Conservation (phyloP, 2,329 filamentous ascomycete genomes). For the Zymoseptoria crescenta region DNA sequence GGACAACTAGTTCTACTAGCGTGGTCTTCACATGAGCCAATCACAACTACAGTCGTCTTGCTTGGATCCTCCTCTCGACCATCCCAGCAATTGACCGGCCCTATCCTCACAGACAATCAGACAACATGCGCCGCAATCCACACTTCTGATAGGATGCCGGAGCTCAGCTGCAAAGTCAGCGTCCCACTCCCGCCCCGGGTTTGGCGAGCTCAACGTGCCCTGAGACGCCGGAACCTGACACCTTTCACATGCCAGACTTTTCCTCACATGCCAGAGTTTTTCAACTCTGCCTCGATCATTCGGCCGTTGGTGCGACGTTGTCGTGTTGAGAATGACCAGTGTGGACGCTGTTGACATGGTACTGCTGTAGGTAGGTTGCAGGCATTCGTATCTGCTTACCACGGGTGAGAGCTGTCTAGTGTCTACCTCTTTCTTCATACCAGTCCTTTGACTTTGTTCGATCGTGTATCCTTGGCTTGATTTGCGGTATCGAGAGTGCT, state of each 20-base stretch:
- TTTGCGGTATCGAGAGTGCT: too few species aligned
- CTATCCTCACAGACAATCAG: too few species aligned
- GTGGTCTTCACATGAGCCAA: too few species aligned
- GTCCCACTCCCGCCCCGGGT: background rate
- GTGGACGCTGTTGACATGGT: background rate
- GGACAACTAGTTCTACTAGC: too few species aligned
- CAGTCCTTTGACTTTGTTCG: background rate
- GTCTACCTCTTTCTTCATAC: background rate
- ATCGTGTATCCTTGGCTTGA: too few species aligned
- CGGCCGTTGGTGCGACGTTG: too few species aligned
- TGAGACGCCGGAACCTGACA: background rate
- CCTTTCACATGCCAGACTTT: background rate
- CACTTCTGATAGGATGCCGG: too few species aligned
- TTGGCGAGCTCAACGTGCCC: background rate
- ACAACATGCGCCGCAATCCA: too few species aligned
- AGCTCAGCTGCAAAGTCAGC: too few species aligned
- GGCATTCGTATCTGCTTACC: background rate
- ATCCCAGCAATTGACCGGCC: too few species aligned
- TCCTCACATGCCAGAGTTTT: background rate
- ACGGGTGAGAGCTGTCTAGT: background rate
- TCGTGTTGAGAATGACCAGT: background rate
- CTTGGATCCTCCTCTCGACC: too few species aligned
- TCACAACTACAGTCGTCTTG: too few species aligned
- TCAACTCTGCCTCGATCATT: background rate
- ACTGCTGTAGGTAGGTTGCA: background rate